Base-by-base conservation (phyloP, 257 asterid genomes). In the Leptodermis oblonga region DNA sequence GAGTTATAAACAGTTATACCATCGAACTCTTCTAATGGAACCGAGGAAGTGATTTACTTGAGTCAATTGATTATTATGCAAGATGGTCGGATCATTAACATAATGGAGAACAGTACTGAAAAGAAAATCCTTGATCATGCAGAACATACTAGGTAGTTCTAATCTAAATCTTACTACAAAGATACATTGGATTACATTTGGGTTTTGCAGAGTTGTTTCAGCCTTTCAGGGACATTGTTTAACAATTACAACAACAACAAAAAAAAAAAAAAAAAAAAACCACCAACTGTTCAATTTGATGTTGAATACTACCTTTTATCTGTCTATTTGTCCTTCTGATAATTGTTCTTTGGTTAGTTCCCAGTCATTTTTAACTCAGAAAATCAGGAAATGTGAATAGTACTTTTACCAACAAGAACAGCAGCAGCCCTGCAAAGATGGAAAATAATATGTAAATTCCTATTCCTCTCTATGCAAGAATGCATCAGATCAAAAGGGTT, bases 331-430 rank as follows among this genome's bases (percentile, higher is more conserved):
- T 30, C 31, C 45, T 52, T n/a, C 1, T 7, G 45, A 11, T 28
- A 18, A 62, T 14, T 26, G 42, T 25, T 62, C 53, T 23, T 30
- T 28, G 15, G 15, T 48, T 48, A 46, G 15, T 22, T 6, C 10
- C 12, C 42, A 18, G 39, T 45, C 61, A 54, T n/a, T 13, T 13
- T 33, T 3, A 10, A 20, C 42, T 14, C 31, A 31, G 6, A 45
- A 2, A 61, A 1, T 25, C 12, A 10, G 39, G 31, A 31, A 12
- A 43, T 3, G 3, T 33, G 39, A 68, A 30, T 6, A 42, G 25
- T 34, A 30, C 25, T 43, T 55, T 41, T 41, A 73, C 77, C 71
- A 73, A 36, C 77, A 65, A 1, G 31, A 73, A 39, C 72, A 73
- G 34, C 67, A 53, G 1, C 43, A 65, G 49, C 72, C 72, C 72